Percentiles rank a stretch among this genome's conserved stretches.
Evolutionary conservation across 805 yeast genomes (phyloP).

Genomic region (Scheffersomyces coipomensis): DNA sequence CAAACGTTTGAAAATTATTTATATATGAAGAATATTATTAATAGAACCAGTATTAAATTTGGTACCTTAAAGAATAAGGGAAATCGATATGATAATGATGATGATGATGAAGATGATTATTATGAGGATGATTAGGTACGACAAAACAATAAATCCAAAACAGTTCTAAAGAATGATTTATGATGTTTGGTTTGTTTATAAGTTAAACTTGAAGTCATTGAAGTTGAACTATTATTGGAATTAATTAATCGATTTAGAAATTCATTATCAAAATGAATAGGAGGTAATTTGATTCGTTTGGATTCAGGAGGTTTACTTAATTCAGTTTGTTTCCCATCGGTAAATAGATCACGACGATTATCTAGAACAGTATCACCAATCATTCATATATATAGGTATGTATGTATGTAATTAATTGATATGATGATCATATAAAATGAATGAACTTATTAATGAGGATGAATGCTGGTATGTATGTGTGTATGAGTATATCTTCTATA

Average conservation of each 20-base stretch:
- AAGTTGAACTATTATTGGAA: neutral
- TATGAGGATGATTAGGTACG: neutral
- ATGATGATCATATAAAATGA: no score
- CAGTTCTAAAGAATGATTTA: neutral
- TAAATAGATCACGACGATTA: neutral
- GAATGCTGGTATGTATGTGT: no score
- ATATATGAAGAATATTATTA: constrained; percentile 12
- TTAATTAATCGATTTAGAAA: neutral
- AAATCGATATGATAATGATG: neutral
- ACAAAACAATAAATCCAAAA: neutral
- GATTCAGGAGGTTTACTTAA: neutral
- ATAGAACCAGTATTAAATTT: constrained; percentile 14
- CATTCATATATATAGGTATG: neutral
- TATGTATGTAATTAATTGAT: no score
- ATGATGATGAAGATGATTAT: constrained; percentile 1
- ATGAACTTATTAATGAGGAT: no score
- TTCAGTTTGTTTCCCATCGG: neutral
- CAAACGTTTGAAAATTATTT: constrained; percentile 46
- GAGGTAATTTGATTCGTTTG: neutral
- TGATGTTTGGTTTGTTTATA: neutral
- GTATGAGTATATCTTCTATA: no score
- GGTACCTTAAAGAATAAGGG: neutral
- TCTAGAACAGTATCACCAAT: neutral
- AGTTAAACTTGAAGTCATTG: neutral
- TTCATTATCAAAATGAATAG: neutral